Evolutionary conservation across 2,329 filamentous ascomycete genomes (phyloP).

Genomic region (Colletotrichum zoysiae): DNA sequence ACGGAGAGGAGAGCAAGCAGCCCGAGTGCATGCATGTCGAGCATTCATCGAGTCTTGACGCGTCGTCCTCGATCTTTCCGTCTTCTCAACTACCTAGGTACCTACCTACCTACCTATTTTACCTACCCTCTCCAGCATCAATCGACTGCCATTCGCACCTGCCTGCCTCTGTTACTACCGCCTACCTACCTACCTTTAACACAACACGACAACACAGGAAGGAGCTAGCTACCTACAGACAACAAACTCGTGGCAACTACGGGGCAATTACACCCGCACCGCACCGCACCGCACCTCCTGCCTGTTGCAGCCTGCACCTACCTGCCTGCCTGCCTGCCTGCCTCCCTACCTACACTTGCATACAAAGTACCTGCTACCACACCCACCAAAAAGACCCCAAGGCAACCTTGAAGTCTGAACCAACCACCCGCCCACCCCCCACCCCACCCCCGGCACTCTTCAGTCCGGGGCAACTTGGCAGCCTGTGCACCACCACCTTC

Average conservation of each 20-base stretch:
- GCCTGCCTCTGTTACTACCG: neutral
- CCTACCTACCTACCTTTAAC: too few species aligned
- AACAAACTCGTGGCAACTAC: neutral
- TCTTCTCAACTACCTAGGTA: neutral
- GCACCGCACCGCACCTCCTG: neutral
- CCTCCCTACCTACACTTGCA: neutral
- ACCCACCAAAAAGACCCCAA: neutral
- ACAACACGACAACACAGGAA: too few species aligned
- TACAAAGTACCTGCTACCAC: constrained; percentile 15
- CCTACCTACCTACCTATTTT: too few species aligned
- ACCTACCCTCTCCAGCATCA: neutral
- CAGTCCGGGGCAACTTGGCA: constrained; percentile 40
- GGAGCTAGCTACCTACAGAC: neutral
- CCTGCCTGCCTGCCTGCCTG: neutral
- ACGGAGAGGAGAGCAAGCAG: neutral
- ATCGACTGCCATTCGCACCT: neutral
- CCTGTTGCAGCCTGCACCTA: neutral
- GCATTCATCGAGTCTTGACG: constrained; percentile 13
- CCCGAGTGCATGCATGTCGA: neutral
- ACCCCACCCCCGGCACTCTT: constrained; percentile 32
- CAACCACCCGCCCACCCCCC: constrained; percentile 35
- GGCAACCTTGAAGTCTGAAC: neutral
- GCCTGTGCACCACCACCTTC: constrained; percentile 1
- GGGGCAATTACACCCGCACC: neutral
- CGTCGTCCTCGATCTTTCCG: neutral